phyloP scores from a whole-genome alignment of 306 rosid genomes.

The Amphicarpaea edgeworthii region DNA sequence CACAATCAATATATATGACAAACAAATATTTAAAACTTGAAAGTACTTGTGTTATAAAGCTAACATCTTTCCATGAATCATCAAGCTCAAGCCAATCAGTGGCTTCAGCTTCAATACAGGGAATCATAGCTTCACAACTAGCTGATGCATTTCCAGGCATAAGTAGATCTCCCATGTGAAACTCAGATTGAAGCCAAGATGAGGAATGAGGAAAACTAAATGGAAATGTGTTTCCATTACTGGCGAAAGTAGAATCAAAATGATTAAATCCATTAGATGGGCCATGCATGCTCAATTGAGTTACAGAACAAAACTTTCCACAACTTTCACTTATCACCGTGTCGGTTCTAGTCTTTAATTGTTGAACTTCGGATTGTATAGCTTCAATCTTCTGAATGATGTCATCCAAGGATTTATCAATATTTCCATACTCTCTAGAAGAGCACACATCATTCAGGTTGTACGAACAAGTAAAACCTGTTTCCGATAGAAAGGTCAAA shows the following conservation, averaged over 20 bases:
- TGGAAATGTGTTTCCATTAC: conserved; percentile 39
- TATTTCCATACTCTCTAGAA: conserved; percentile 47
- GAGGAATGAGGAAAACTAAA: conserved; percentile 47
- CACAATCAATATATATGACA: conserved; percentile 27
- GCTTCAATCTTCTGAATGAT: conserved; percentile 61
- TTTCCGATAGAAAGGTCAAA: background rate
- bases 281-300: conserved; percentile 44
- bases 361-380: conserved; percentile 52
- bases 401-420: conserved; percentile 54
- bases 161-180: conserved; percentile 47
- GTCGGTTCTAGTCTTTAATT: conserved; percentile 63
- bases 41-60: conserved; percentile 40
- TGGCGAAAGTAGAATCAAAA: conserved; percentile 45
- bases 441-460: conserved; percentile 54
- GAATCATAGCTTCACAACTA: conserved; percentile 46
- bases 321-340: conserved; percentile 59
- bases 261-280: conserved; percentile 44
- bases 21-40: background rate
- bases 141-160: conserved; percentile 50
- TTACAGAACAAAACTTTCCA: conserved; percentile 49
- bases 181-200: conserved; percentile 48
- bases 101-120: conserved; percentile 46
- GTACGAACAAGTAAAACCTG: conserved; percentile 25
- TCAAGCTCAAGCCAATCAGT: conserved; percentile 36
- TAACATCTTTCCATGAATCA: conserved; percentile 52